phyloP scores from a whole-genome alignment of 805 yeast species.

The Ogataea haglerorum region DNA sequence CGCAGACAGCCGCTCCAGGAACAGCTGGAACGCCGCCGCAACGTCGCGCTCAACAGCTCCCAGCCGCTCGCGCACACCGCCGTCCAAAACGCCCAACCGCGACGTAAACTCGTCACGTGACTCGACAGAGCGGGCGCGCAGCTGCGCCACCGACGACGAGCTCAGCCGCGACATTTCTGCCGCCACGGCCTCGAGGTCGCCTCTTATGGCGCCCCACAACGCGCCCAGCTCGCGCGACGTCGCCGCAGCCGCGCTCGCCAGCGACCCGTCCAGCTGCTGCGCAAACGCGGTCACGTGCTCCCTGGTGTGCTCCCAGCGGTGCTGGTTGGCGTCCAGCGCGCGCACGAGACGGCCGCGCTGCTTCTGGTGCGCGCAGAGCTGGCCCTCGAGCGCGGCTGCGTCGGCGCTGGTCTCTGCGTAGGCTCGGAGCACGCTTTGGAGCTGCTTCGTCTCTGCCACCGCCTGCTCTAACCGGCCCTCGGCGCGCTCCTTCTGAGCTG shows the following conservation, averaged over 20 bases:
- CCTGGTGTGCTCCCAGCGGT: not conserved
- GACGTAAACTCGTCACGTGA: not conserved
- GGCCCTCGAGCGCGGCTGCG: too few species aligned
- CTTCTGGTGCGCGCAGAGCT: too few species aligned
- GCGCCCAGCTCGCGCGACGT: not conserved
- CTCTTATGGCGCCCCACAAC: not conserved
- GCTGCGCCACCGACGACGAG: not conserved
- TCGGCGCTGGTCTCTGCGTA: too few species aligned
- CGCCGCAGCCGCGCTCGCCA: not conserved
- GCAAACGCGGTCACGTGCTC: not conserved
- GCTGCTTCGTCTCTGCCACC: not conserved
- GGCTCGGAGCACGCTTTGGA: not conserved
- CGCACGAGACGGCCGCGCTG: too few species aligned
- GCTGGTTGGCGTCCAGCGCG: too few species aligned
- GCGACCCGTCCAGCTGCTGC: not conserved
- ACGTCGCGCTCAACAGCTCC: not conserved
- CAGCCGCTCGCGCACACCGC: not conserved
- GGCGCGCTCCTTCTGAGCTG: not conserved
- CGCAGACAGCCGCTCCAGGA: not conserved
- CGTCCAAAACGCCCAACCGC: not conserved
- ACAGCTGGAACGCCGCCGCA: not conserved
- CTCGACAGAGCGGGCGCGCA: not conserved
- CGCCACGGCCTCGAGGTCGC: not conserved
- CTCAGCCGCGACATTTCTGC: not conserved
- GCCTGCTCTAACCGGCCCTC: not conserved